Evolutionary conservation across 257 asterid genomes (phyloP).

Genomic region (Ilex aquifolium): DNA sequence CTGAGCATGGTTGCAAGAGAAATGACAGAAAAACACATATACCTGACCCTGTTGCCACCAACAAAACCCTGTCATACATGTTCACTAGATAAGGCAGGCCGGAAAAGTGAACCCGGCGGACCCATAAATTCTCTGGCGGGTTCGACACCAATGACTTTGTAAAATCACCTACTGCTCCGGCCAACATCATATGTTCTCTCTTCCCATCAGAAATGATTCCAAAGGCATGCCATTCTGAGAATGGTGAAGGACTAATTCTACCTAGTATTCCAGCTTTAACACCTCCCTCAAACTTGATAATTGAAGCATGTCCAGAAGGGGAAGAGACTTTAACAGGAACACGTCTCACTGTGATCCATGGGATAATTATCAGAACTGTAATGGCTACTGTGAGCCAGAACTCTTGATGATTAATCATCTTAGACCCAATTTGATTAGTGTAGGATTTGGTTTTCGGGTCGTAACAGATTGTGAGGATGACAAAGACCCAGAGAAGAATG

Average conservation of each 20-base stretch:
- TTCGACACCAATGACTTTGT: constrained; percentile 42
- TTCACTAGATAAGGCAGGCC: constrained; percentile 63
- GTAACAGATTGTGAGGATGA: constrained; percentile 40
- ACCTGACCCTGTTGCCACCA: constrained; percentile 77
- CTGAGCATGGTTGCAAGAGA: constrained; percentile 52
- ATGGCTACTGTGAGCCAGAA: constrained; percentile 49
- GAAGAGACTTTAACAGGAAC: constrained; percentile 49
- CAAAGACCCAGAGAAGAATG: constrained; percentile 50
- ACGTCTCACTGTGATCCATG: constrained; percentile 54
- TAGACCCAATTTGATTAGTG: constrained; percentile 16
- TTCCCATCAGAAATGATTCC: constrained; percentile 65
- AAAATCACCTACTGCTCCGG: constrained; percentile 79
- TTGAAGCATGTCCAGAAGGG: constrained; percentile 68
- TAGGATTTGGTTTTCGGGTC: constrained; percentile 45
- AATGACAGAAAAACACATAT: constrained; percentile 66
- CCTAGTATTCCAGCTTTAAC: constrained; percentile 57
- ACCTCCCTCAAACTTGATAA: constrained; percentile 61
- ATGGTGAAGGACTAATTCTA: constrained; percentile 68
- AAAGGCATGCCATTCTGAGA: constrained; percentile 80
- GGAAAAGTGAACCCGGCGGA: constrained; percentile 58
- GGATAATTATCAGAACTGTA: constrained; percentile 40
- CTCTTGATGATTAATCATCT: constrained; percentile 36
- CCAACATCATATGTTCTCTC: constrained; percentile 62
- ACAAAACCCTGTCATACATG: constrained; percentile 48
- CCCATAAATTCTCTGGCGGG: constrained; percentile 64